A percentile compares a stretch with the other conserved stretches of the same genome.
phyloP scores from a whole-genome alignment of 306 rosid genomes.

The Rosa rugosa region DNA sequence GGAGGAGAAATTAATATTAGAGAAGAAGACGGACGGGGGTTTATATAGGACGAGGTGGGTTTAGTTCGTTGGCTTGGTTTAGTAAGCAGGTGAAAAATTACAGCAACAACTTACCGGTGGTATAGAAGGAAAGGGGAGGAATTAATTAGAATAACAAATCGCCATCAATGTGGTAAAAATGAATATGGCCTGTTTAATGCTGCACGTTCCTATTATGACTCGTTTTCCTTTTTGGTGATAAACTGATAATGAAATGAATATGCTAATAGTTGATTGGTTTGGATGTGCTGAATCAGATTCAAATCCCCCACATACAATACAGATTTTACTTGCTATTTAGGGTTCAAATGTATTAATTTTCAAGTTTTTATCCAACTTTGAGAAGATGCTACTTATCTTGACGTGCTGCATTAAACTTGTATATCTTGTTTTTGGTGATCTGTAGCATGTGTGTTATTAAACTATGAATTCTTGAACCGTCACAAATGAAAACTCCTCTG shows the following conservation, averaged over 20 bases:
- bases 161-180: neutral
- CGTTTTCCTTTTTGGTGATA: neutral
- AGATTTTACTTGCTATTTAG: neutral
- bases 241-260: neutral
- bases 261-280: neutral
- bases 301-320: neutral
- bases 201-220: conserved; percentile 3
- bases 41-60: conserved; percentile 28
- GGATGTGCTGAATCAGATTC: neutral
- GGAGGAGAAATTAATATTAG: neutral
- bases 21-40: neutral
- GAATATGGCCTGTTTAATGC: neutral
- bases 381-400: neutral
- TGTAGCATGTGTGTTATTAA: too few species aligned
- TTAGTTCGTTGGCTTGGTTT: neutral
- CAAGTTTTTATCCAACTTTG: neutral
- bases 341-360: neutral
- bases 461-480: too few species aligned
- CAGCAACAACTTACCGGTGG: neutral
- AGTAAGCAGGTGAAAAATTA: neutral
- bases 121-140: neutral
- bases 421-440: too few species aligned
- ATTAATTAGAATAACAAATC: neutral
- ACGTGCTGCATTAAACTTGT: neutral
- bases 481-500: too few species aligned